These are phyloP conservation scores for Catharanthus roseus DNA, from an alignment of 257 asterid species.

Conservation along the genomic window DNA sequence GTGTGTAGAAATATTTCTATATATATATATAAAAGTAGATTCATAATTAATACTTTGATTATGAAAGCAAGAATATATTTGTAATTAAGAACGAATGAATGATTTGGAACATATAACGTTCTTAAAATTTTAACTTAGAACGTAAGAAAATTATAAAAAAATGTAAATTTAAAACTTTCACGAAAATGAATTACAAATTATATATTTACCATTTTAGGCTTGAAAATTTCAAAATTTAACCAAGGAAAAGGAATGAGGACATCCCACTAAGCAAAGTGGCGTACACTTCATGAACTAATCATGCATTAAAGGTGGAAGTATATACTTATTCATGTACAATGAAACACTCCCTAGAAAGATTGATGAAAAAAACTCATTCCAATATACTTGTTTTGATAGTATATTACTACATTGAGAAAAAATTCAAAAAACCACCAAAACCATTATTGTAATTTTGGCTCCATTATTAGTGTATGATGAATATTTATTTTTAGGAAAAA, in stretches of 20 bases:
- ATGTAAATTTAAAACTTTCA: not conserved
- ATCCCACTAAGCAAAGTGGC: slow-evolving; percentile 9
- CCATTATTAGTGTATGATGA: not conserved
- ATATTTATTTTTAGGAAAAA: no score
- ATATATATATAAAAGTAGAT: not conserved
- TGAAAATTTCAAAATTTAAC: not conserved
- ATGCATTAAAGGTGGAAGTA: not conserved
- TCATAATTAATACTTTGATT: no score
- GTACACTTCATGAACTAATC: slow-evolving; percentile 7
- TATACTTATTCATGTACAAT: not conserved
- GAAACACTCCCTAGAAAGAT: not conserved
- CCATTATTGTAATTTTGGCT: not conserved
- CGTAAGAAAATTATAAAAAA: not conserved
- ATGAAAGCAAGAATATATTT: no score
- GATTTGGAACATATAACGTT: not conserved
- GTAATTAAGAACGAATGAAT: no score
- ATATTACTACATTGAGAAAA: not conserved
- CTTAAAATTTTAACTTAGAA: not conserved
- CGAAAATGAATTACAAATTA: not conserved
- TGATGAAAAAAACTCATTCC: not conserved
- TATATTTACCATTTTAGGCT: no score
- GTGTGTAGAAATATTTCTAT: not conserved
- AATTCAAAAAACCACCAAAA: not conserved
- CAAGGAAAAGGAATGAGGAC: not conserved
- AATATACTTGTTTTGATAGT: slow-evolving; percentile 1